These are phyloP conservation scores for Fusarium sp. DNA, from an alignment of 2,329 filamentous ascomycete genomes.

Conservation along the genomic window DNA sequence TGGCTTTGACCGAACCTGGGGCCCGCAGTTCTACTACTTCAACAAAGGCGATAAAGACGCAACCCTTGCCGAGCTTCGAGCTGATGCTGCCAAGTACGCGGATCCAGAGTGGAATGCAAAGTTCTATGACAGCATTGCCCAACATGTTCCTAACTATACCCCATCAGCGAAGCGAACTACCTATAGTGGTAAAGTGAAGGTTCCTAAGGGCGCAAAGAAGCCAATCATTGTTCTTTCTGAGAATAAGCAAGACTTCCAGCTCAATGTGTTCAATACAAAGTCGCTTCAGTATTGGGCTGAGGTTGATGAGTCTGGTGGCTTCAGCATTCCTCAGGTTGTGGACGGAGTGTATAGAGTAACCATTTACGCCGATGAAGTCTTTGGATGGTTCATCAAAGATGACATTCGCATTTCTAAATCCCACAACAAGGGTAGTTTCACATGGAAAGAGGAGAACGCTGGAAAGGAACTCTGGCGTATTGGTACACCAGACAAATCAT, in stretches of 20 bases:
- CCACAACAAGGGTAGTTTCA: background rate
- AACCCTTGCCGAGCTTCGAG: conserved; percentile 1
- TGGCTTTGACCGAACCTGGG: conserved; percentile 71
- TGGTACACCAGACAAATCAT: conserved; percentile 58
- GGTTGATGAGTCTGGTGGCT: conserved; percentile 54
- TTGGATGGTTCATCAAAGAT: conserved; percentile 34
- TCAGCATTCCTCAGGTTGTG: conserved; percentile 23
- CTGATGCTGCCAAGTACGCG: conserved; percentile 24
- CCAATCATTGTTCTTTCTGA: conserved; percentile 62
- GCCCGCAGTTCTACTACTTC: conserved; percentile 70
- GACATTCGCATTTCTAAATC: conserved; percentile 53
- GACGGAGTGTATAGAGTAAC: conserved; percentile 31
- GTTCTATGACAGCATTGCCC: conserved; percentile 33
- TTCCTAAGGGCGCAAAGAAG: conserved; percentile 17
- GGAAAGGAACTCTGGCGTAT: conserved; percentile 31
- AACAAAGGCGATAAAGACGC: conserved; percentile 50
- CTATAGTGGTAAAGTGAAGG: conserved; percentile 23
- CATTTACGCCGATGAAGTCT: conserved; percentile 28
- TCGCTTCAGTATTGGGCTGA: conserved; percentile 71
- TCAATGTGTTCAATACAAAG: conserved; percentile 57
- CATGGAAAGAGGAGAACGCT: conserved; percentile 24
- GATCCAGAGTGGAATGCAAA: conserved; percentile 27
- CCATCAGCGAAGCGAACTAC: conserved; percentile 12
- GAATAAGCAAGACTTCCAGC: conserved; percentile 42
- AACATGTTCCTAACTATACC: conserved; percentile 16